Conservation (phyloP, 2,329 filamentous ascomycete species). For the Tricladium varicosporioides region DNA sequence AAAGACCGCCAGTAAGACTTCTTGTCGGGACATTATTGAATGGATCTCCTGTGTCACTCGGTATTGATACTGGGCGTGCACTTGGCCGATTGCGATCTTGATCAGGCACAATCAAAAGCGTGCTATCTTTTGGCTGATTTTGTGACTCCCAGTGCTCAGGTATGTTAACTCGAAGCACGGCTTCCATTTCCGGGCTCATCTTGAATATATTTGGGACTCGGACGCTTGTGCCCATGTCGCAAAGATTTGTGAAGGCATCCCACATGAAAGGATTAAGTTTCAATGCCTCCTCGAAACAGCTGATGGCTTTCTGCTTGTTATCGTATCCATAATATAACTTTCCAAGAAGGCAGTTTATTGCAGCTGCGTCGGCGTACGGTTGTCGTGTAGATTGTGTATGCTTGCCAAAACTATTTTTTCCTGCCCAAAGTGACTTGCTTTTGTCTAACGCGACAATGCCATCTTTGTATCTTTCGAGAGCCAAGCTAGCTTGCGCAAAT, state of each 20-base stretch:
- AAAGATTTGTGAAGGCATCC: conserved; percentile 90
- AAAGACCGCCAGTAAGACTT: conserved; percentile 31
- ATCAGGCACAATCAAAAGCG: conserved; percentile 14
- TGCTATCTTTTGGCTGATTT: conserved; percentile 18
- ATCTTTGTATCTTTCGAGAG: conserved; percentile 74
- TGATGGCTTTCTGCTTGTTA: conserved; percentile 77
- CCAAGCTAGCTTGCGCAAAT: conserved; percentile 85
- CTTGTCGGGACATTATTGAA: conserved; percentile 33
- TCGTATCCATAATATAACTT: conserved; percentile 84
- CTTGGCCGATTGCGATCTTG: conserved; percentile 28
- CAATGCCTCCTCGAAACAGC: conserved; percentile 83
- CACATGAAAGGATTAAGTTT: conserved; percentile 95
- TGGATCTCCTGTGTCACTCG: conserved; percentile 32
- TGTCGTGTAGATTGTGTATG: conserved; percentile 76
- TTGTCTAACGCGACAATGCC: conserved; percentile 84
- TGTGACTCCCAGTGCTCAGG: conserved; percentile 24
- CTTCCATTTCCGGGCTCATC: conserved; percentile 61
- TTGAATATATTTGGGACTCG: conserved; percentile 86
- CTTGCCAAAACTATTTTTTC: conserved; percentile 75
- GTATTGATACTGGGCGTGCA: conserved; percentile 23
- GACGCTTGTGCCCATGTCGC: conserved; percentile 80
- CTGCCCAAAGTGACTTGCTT: conserved; percentile 70
- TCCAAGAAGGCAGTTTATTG: conserved; percentile 78
- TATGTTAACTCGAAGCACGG: conserved; percentile 39
- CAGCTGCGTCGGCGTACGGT: conserved; percentile 77